Percentiles rank a stretch among this genome's conserved stretches.
Evolutionary conservation across 352 stramenopile species (phyloP).

Genomic region (Globisporangium polare): DNA sequence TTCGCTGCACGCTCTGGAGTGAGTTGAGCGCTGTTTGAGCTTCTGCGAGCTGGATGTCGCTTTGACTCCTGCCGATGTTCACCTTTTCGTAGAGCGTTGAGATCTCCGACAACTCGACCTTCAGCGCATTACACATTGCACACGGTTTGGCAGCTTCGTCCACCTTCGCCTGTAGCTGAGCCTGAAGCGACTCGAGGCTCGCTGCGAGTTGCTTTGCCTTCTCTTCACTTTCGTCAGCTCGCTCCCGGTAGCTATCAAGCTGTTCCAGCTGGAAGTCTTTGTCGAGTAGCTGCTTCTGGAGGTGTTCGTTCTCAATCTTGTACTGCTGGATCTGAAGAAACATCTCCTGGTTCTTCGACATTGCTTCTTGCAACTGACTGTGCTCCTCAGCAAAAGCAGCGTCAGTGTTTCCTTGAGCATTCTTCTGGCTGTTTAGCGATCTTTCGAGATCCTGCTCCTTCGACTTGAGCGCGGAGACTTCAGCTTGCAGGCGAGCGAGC

Average conservation of each 20-base stretch:
- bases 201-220: slow-evolving; percentile 28
- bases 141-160: slow-evolving; percentile 34
- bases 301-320: slow-evolving; percentile 71
- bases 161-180: slow-evolving; percentile 30
- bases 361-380: slow-evolving; percentile 26
- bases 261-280: slow-evolving; percentile 68
- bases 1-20: slow-evolving; percentile 41
- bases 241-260: slow-evolving; percentile 36
- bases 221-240: slow-evolving; percentile 47
- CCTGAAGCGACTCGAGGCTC: slow-evolving; percentile 28
- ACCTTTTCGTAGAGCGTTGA: slow-evolving; percentile 53
- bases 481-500: slow-evolving; percentile 26
- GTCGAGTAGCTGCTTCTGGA: slow-evolving; percentile 64
- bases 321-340: slow-evolving; percentile 52
- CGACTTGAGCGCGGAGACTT: slow-evolving; percentile 32
- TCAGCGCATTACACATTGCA: slow-evolving; percentile 34
- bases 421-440: slow-evolving; percentile 19
- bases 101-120: slow-evolving; percentile 48
- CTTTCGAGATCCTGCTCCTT: slow-evolving; percentile 33
- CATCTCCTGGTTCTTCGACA: slow-evolving; percentile 34
- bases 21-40: slow-evolving; percentile 36
- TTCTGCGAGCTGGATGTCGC: slow-evolving; percentile 54
- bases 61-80: slow-evolving; percentile 50
- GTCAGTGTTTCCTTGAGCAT: slow-evolving; percentile 12
- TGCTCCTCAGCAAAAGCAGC: slow-evolving; percentile 30